Percentiles rank a stretch among this genome's conserved stretches.
phyloP scores from a whole-genome alignment of 129 eudicot genomes.

The Artemisia annua region DNA sequence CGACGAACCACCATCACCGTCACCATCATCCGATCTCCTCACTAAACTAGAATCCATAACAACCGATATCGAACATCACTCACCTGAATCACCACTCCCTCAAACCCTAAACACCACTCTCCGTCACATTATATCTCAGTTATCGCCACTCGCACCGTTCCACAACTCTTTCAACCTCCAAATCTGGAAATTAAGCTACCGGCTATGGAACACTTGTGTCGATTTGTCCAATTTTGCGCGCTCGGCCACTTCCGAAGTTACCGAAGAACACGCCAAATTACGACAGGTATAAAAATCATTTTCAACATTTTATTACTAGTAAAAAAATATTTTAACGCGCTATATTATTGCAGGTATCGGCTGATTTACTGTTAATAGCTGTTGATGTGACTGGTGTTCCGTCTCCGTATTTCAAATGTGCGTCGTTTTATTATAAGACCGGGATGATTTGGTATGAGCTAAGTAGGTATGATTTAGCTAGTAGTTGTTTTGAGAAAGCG shows the following conservation, averaged over 20 bases:
- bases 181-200: slow-evolving; percentile 85
- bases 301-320: too few relatives aligned
- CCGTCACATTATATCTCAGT: slow-evolving; percentile 47
- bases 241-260: slow-evolving; percentile 34
- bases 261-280: slow-evolving; percentile 70
- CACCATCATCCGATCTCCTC: slow-evolving; percentile 34
- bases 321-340: slow-evolving; percentile 60
- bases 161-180: slow-evolving; percentile 65
- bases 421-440: slow-evolving; percentile 70
- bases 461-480: slow-evolving; percentile 54
- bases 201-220: slow-evolving; percentile 90
- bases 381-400: slow-evolving; percentile 73
- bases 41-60: slow-evolving; percentile 54
- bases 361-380: slow-evolving; percentile 67
- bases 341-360: slow-evolving; percentile 68
- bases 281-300: slow-evolving; percentile 47
- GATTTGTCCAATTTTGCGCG: slow-evolving; percentile 67
- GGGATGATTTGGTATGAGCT: slow-evolving; percentile 78
- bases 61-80: slow-evolving; percentile 49
- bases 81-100: slow-evolving; percentile 45
- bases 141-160: slow-evolving; percentile 61
- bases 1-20: slow-evolving; percentile 29
- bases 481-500: slow-evolving; percentile 78
- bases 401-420: slow-evolving; percentile 68
- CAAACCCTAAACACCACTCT: slow-evolving; percentile 49